Conservation (phyloP, 106 monocot species). For the Dendrobium nobile region DNA sequence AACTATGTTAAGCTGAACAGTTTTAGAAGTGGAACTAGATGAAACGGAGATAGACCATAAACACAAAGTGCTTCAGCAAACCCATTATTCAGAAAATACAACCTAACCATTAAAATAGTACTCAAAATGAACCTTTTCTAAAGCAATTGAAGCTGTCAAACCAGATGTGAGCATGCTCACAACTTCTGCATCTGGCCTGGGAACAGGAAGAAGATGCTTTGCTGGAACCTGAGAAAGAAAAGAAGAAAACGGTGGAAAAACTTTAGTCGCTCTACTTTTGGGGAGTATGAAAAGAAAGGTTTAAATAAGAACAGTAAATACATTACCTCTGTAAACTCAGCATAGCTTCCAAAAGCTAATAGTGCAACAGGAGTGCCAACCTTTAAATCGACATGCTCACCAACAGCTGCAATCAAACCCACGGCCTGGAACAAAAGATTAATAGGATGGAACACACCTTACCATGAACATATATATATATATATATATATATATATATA, state of each 20-base stretch:
- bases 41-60: neutral
- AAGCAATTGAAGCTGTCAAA: conserved; percentile 90
- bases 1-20: neutral
- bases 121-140: conserved; percentile 56
- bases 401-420: conserved; percentile 78
- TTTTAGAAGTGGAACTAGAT: neutral
- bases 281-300: neutral
- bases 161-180: conserved; percentile 97
- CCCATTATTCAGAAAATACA: neutral
- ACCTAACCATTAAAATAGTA: neutral
- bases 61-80: neutral
- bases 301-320: neutral
- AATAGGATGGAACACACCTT: neutral
- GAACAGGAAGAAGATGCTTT: conserved; percentile 76
- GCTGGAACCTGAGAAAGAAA: conserved; percentile 49
- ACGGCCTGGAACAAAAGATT: conserved; percentile 52
- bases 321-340: conserved; percentile 73
- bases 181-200: conserved; percentile 88
- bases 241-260: neutral
- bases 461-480: neutral
- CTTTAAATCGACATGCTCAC: conserved; percentile 71
- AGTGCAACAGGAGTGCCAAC: conserved; percentile 88
- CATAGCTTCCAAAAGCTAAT: conserved; percentile 87
- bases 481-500: too few relatives aligned
- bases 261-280: neutral